Base-by-base conservation (phyloP, 345 rosid genomes). In the Psidium friedrichsthalianum region DNA sequence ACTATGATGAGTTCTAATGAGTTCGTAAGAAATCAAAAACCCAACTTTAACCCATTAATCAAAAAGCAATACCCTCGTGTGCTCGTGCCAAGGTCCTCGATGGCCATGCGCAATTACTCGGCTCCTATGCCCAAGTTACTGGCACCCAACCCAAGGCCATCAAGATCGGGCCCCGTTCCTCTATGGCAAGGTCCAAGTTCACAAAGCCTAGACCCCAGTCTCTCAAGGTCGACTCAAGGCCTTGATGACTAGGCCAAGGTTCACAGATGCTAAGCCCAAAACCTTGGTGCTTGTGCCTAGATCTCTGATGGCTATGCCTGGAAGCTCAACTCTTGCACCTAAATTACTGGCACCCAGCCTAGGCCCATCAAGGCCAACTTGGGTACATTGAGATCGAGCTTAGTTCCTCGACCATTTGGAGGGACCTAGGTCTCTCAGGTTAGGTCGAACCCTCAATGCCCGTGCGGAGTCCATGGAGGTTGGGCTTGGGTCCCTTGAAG, bases 41-140 rank as follows among this genome's bases (percentile, higher is more conserved):
- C 74, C 74, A 27, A 61, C 10, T 61, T 5, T 5, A 14, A 61
- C 10, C 21, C 40, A 27, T 27, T 61, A 61, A 61, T 8, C 74
- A 27, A 14, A 59, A 20, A 29, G 21, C 21, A 61, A 61, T 56
- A 29, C 16, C 61, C 74, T 32, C 40, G 8, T 1, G 0, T 14
- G 36, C 40, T 4, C 2, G 1, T 61, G 10, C 8, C 2, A 2
- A 0, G 0, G 10, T 61, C 74, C 40, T 36, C 11, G 11, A 14
- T 0, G 5, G 18, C 20, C 20, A 61, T 27, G 16, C 4, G 3
- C 21, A 61, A 0, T 40, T 27, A 1, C 8, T 2, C 0, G 1
- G 10, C 74, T 59, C 74, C 4, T 8, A 0, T 0, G 0, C 40
- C 40, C n/a, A 14, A 59, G 20, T 59, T 8, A 58, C 18, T 6